These are phyloP conservation scores for Microcera coccophila DNA, from an alignment of 2,329 filamentous ascomycete species.

Conservation along the genomic window DNA sequence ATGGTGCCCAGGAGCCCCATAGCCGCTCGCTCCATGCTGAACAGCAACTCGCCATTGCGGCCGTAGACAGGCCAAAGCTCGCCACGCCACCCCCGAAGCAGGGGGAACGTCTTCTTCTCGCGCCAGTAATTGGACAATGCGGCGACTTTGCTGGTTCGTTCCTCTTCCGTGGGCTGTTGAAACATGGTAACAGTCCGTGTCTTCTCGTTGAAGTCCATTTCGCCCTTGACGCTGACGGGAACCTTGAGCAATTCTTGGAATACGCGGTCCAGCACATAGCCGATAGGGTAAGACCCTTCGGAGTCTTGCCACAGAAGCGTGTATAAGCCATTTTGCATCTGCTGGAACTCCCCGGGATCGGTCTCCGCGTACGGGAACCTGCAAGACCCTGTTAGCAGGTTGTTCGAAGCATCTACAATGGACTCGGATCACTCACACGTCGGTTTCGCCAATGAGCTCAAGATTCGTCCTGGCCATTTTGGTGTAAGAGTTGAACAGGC, in stretches of 20 bases:
- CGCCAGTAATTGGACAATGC: slow-evolving; percentile 65
- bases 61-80: slow-evolving; percentile 78
- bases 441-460: slow-evolving; percentile 23
- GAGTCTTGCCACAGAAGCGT: slow-evolving; percentile 61
- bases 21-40: slow-evolving; percentile 74
- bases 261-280: slow-evolving; percentile 54
- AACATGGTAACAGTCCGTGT: slow-evolving; percentile 62
- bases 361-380: slow-evolving; percentile 76
- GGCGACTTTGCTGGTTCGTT: slow-evolving; percentile 56
- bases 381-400: neutral
- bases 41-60: slow-evolving; percentile 58
- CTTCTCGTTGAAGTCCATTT: slow-evolving; percentile 57
- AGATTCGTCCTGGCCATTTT: slow-evolving; percentile 25
- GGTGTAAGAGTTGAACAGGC: neutral
- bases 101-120: slow-evolving; percentile 64
- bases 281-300: slow-evolving; percentile 61
- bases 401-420: neutral
- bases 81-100: slow-evolving; percentile 75
- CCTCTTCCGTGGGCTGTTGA: slow-evolving; percentile 52
- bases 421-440: slow-evolving; percentile 17
- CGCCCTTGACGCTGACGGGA: slow-evolving; percentile 49
- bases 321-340: slow-evolving; percentile 59
- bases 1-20: slow-evolving; percentile 70
- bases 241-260: slow-evolving; percentile 46
- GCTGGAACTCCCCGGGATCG: slow-evolving; percentile 53